phyloP scores from a whole-genome alignment of 257 asterid species.

The Fraxinus pennsylvanica region DNA sequence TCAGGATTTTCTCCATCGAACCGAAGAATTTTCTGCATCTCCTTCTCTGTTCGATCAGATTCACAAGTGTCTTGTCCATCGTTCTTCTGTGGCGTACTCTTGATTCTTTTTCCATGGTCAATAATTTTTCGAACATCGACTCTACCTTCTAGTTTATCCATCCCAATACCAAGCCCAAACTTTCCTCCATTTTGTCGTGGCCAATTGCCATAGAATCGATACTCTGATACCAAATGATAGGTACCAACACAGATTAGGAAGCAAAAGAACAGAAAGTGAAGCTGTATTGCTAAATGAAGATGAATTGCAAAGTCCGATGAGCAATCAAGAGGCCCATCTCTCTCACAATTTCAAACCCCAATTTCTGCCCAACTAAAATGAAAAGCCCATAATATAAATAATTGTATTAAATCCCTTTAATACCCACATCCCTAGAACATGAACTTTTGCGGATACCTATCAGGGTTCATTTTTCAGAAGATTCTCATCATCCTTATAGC shows the following conservation, averaged over 20 bases:
- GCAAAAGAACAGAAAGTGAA: neutral
- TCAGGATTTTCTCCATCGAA: neutral
- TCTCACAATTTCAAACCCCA: neutral
- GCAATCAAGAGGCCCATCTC: neutral
- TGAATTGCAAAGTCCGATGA: neutral
- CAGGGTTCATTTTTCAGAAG: neutral
- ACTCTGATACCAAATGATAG: neutral
- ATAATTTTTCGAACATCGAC: neutral
- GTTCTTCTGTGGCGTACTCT: neutral
- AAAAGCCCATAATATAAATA: neutral
- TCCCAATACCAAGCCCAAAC: neutral
- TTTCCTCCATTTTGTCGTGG: neutral
- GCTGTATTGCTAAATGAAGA: neutral
- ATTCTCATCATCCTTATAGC: slow-evolving; percentile 18
- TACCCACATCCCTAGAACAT: neutral
- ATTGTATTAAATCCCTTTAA: neutral
- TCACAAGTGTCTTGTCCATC: neutral
- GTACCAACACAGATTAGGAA: neutral
- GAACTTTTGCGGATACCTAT: too few relatives aligned
- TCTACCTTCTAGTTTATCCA: neutral
- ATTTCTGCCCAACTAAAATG: neutral
- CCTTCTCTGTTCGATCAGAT: neutral
- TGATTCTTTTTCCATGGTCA: neutral
- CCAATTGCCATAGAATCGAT: neutral
- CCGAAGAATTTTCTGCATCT: neutral